A percentile compares a stretch with the other conserved stretches of the same genome.
Evolutionary conservation across 2,329 filamentous ascomycete genomes (phyloP).

Genomic region (Waltergamsia citrina): DNA sequence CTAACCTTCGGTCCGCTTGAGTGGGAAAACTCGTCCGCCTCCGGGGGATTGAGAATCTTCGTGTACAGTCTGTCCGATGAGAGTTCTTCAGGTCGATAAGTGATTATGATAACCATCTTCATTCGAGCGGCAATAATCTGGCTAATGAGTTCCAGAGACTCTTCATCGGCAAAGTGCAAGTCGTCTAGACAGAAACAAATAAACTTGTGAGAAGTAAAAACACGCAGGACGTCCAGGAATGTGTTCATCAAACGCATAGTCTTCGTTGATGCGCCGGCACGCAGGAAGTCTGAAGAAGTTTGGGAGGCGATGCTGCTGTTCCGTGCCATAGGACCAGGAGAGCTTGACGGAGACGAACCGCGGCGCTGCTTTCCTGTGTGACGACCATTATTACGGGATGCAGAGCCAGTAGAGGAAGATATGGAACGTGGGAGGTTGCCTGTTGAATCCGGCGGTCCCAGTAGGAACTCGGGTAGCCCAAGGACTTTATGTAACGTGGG

Average conservation of each 20-base stretch:
- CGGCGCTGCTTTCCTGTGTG: slow-evolving; percentile 25
- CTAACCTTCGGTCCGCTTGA: slow-evolving; percentile 50
- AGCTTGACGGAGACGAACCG: slow-evolving; percentile 38
- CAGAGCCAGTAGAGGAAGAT: slow-evolving; percentile 23
- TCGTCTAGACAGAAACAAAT: slow-evolving; percentile 87
- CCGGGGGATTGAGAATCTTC: slow-evolving; percentile 43
- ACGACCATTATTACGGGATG: slow-evolving; percentile 15
- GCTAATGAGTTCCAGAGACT: slow-evolving; percentile 74
- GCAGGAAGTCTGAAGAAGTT: slow-evolving; percentile 48
- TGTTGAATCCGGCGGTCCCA: slow-evolving; percentile 35
- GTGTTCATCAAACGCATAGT: slow-evolving; percentile 75
- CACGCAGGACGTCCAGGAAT: slow-evolving; percentile 74
- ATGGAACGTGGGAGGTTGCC: slow-evolving; percentile 20
- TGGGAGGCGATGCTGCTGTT: slow-evolving; percentile 27
- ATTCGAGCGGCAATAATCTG: slow-evolving; percentile 72
- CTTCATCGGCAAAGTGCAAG: slow-evolving; percentile 80
- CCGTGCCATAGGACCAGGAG: slow-evolving; percentile 23
- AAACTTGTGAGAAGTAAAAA: slow-evolving; percentile 75
- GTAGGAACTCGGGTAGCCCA: slow-evolving; percentile 60
- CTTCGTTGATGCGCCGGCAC: slow-evolving; percentile 44
- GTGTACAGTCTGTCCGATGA: slow-evolving; percentile 43
- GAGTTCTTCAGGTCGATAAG: slow-evolving; percentile 60
- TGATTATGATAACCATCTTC: slow-evolving; percentile 74
- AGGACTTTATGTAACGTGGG: slow-evolving; percentile 52
- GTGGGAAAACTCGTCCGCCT: slow-evolving; percentile 39